phyloP scores from a whole-genome alignment of 768 basidiomycete species.

The Rhodotorula diobovata region DNA sequence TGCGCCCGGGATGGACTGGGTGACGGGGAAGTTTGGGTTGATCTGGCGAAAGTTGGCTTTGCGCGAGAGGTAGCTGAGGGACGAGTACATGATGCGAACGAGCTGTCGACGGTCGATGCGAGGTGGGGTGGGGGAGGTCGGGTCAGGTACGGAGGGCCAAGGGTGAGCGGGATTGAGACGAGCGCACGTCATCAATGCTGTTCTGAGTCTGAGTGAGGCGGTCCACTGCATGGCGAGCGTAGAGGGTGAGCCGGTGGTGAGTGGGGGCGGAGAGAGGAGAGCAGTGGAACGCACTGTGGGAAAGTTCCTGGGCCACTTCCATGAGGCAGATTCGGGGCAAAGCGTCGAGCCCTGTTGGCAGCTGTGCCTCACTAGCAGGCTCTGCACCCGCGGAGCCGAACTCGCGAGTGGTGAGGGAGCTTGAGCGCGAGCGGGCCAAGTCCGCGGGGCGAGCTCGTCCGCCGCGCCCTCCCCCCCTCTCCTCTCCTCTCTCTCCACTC shows the following conservation, averaged over 20 bases:
- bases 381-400: too few species aligned
- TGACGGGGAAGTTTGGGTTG: conserved; percentile 73
- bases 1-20: conserved; percentile 66
- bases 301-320: background rate
- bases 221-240: conserved; percentile 63
- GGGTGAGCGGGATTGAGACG: background rate
- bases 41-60: conserved; percentile 73
- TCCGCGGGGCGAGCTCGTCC: background rate
- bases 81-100: conserved; percentile 80
- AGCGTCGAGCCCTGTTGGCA: too few species aligned
- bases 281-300: conserved; percentile 20
- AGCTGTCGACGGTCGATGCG: conserved; percentile 56
- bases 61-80: conserved; percentile 70
- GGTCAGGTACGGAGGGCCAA: background rate
- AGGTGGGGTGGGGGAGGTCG: background rate
- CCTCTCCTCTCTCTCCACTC: conserved; percentile 2
- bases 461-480: background rate
- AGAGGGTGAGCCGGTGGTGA: too few species aligned
- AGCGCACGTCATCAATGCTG: conserved; percentile 77
- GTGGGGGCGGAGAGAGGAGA: background rate
- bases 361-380: background rate
- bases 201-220: conserved; percentile 92
- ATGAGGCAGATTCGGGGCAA: background rate
- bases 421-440: too few species aligned
- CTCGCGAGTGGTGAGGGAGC: too few species aligned